A percentile compares a stretch with the other conserved stretches of the same genome.
Evolutionary conservation across 441 rosid genomes (phyloP).

Genomic region (Erodium texanum): DNA sequence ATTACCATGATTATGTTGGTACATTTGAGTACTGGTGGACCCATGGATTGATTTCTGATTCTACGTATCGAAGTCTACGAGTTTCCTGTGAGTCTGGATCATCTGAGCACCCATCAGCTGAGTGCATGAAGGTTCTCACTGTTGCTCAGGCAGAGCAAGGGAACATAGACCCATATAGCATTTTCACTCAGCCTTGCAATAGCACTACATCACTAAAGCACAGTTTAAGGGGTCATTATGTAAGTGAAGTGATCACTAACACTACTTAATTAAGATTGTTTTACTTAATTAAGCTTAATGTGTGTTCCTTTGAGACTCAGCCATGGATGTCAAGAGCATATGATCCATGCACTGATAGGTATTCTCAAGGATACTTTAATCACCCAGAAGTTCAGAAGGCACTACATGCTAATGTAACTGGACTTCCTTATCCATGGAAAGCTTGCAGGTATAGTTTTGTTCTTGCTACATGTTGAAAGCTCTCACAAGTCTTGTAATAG

Average conservation of each 20-base stretch:
- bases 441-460: slow-evolving; percentile 56
- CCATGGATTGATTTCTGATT: slow-evolving; percentile 89
- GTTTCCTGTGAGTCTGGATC: slow-evolving; percentile 48
- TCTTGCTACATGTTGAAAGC: neutral
- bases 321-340: slow-evolving; percentile 96
- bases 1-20: slow-evolving; percentile 68
- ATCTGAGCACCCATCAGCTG: slow-evolving; percentile 55
- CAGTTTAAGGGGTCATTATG: slow-evolving; percentile 60
- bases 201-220: slow-evolving; percentile 39
- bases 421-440: slow-evolving; percentile 61
- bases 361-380: slow-evolving; percentile 65
- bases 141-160: slow-evolving; percentile 65
- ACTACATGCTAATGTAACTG: slow-evolving; percentile 75
- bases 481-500: neutral
- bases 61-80: slow-evolving; percentile 50
- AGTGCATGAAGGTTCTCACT: slow-evolving; percentile 49
- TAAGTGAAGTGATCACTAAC: slow-evolving; percentile 37
- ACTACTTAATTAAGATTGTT: slow-evolving; percentile 2
- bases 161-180: slow-evolving; percentile 74
- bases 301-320: slow-evolving; percentile 31
- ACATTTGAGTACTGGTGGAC: slow-evolving; percentile 96
- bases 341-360: slow-evolving; percentile 91
- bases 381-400: slow-evolving; percentile 82
- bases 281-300: neutral
- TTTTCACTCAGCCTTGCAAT: slow-evolving; percentile 71